Conservation (phyloP, 2,329 filamentous ascomycete genomes). For the Ploettnerulaceae sp. region DNA sequence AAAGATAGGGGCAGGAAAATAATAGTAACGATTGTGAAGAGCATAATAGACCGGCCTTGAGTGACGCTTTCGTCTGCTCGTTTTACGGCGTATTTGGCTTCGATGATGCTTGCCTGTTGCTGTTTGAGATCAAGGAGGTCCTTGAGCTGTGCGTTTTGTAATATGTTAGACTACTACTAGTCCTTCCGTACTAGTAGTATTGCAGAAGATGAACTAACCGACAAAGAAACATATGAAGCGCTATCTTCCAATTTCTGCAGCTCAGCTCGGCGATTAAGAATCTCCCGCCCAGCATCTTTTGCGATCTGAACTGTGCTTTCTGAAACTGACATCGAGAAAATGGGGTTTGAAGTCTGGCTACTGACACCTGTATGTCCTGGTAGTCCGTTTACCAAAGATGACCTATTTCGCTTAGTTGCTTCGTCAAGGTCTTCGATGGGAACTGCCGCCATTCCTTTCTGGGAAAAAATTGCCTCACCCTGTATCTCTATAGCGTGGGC, state of each 20-base stretch:
- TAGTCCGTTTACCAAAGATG: no score
- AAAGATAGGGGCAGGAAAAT: slow-evolving; percentile 22
- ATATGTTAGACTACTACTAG: neutral
- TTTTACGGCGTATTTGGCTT: slow-evolving; percentile 40
- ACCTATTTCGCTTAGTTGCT: no score
- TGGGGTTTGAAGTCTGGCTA: neutral
- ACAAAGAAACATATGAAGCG: neutral
- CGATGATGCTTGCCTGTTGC: slow-evolving; percentile 42
- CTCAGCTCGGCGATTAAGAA: slow-evolving; percentile 6
- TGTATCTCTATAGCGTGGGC: no score
- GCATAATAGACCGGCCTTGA: slow-evolving; percentile 34
- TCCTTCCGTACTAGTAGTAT: no score
- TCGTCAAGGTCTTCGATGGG: no score
- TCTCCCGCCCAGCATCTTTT: slow-evolving; percentile 3
- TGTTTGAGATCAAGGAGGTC: slow-evolving; percentile 42
- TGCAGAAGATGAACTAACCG: neutral
- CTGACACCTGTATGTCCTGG: neutral
- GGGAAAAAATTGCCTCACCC: no score
- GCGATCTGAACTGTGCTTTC: slow-evolving; percentile 7
- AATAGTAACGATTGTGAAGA: slow-evolving; percentile 23
- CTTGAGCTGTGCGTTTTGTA: slow-evolving; percentile 10
- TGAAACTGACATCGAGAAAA: neutral
- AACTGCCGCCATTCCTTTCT: no score
- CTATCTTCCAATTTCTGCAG: slow-evolving; percentile 9
- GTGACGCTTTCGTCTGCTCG: slow-evolving; percentile 39